A percentile compares a stretch with the other conserved stretches of the same genome.
Evolutionary conservation across 2,329 filamentous ascomycete species (phyloP).

Genomic region (Botrytis squamosa): DNA sequence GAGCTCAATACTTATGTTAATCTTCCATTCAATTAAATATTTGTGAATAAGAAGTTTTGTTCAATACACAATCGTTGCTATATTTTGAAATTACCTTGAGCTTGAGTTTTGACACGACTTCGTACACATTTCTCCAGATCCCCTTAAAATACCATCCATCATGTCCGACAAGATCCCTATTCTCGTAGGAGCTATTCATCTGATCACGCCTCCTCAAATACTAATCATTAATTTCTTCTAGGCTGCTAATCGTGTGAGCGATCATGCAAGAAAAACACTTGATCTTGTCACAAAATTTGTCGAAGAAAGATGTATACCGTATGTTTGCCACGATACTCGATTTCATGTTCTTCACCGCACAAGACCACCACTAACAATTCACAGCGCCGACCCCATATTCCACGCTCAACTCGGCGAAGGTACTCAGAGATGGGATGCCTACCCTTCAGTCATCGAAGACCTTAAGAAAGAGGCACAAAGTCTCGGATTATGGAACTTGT

Average conservation of each 20-base stretch:
- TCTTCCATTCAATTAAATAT: background rate
- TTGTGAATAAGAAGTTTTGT: background rate
- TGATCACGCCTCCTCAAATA: constrained; percentile 17
- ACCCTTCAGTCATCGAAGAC: constrained; percentile 81
- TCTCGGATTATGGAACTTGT: constrained; percentile 97
- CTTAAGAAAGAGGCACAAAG: constrained; percentile 80
- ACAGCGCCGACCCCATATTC: constrained; percentile 74
- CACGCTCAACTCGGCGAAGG: constrained; percentile 75
- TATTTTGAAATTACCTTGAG: background rate
- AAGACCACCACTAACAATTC: constrained; percentile 26
- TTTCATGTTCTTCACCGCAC: constrained; percentile 19
- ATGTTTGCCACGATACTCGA: constrained; percentile 38
- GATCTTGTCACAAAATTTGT: constrained; percentile 94
- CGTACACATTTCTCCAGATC: background rate
- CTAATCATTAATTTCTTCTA: constrained; percentile 27
- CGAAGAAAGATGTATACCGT: constrained; percentile 89
- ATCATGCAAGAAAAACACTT: constrained; percentile 77
- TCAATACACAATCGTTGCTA: background rate
- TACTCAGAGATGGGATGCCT: constrained; percentile 72
- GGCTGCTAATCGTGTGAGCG: constrained; percentile 62
- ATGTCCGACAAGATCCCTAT: constrained; percentile 50
- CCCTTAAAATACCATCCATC: constrained; percentile 21
- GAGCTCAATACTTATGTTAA: background rate
- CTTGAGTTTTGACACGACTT: background rate
- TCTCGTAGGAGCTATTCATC: constrained; percentile 42